These are phyloP conservation scores for Nidula microcarpa DNA, from an alignment of 768 basidiomycete genomes.

Conservation along the genomic window DNA sequence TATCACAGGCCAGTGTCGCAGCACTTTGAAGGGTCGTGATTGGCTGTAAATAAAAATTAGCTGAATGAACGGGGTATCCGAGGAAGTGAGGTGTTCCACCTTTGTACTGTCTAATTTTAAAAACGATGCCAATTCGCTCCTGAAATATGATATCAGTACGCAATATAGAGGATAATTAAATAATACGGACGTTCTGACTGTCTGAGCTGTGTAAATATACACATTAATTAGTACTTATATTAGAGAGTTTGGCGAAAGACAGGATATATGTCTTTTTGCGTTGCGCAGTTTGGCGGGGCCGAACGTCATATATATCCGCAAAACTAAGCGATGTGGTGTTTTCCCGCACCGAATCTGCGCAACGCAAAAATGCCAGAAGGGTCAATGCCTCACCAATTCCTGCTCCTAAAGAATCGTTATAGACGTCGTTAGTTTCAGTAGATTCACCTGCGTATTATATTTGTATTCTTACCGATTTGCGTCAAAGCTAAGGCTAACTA, in stretches of 20 bases:
- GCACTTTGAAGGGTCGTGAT: conserved; percentile 10
- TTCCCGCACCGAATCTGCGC: too few relatives aligned
- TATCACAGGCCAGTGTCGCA: conserved; percentile 9
- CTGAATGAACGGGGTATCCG: background rate
- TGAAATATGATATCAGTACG: background rate
- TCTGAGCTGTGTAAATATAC: background rate
- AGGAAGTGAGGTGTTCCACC: background rate
- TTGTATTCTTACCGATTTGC: conserved; percentile 5
- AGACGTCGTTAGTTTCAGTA: background rate
- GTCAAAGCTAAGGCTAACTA: conserved; percentile 8
- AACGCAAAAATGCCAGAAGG: too few relatives aligned
- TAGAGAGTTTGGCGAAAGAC: background rate
- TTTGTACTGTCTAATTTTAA: background rate
- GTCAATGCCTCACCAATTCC: background rate
- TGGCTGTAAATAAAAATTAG: conserved; percentile 4
- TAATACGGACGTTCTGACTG: background rate
- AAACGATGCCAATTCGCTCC: background rate
- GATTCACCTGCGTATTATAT: background rate
- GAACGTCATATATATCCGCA: too few relatives aligned
- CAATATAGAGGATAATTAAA: background rate
- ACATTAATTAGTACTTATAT: background rate
- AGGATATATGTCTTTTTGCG: too few relatives aligned
- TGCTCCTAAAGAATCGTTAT: background rate
- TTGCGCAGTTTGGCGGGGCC: too few relatives aligned
- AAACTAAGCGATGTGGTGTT: too few relatives aligned